Conservation (phyloP, 163 green algal genomes). For the Picocystis sp. region DNA sequence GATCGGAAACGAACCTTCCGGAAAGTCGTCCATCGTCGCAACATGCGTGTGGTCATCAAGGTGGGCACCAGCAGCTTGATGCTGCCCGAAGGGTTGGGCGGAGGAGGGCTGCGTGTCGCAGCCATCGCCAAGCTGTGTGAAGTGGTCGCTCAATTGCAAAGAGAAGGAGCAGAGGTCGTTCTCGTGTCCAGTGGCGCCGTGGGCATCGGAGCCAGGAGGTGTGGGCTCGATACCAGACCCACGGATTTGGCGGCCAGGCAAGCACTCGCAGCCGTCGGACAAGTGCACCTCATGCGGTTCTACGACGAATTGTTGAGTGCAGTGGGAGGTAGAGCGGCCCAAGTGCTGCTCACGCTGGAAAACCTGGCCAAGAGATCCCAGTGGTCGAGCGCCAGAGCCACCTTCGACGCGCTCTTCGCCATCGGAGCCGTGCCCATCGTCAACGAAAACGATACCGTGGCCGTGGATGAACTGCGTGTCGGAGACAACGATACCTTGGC, state of each 20-base stretch:
- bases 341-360: constrained; percentile 83
- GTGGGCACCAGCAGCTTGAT: constrained; percentile 76
- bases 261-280: constrained; percentile 69
- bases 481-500: constrained; percentile 93
- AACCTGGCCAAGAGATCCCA: constrained; percentile 66
- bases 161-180: constrained; percentile 42
- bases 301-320: constrained; percentile 78
- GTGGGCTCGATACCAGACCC: constrained; percentile 42
- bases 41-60: constrained; percentile 57
- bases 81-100: constrained; percentile 25
- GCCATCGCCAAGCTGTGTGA: constrained; percentile 65
- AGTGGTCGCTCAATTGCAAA: constrained; percentile 39
- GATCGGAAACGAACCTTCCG: too few species aligned
- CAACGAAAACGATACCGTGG: constrained; percentile 93
- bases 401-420: constrained; percentile 65
- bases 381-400: constrained; percentile 81
- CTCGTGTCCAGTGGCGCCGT: constrained; percentile 74
- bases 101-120: constrained; percentile 53
- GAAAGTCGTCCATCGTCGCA: too few species aligned
- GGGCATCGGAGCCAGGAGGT: constrained; percentile 60
- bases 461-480: constrained; percentile 79
- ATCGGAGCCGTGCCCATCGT: constrained; percentile 71
- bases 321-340: constrained; percentile 42
- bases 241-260: constrained; percentile 58
- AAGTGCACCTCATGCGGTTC: constrained; percentile 76